Base-by-base conservation (phyloP, 768 basidiomycete genomes). In the Lactarius trivialis region DNA sequence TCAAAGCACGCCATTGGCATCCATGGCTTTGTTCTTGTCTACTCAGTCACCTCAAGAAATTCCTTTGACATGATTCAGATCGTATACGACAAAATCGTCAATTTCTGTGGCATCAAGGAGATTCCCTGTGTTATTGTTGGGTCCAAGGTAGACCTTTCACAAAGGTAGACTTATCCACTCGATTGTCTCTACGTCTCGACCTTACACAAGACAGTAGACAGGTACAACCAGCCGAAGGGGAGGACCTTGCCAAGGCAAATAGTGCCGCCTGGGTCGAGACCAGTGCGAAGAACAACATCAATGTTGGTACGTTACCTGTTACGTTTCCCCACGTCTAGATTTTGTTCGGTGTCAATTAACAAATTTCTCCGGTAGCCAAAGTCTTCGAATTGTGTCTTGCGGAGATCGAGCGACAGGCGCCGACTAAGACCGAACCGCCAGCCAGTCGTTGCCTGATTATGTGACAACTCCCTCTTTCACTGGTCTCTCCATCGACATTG, bases 11-110 rank as follows among this genome's bases (percentile, higher is more conserved):
- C 93, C 43, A 92, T 98, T 69, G 96, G 96, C 56, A 93, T 96
- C 69, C 95, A 99, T 71, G 96, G 96, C 71, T 99, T 91, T 73
- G 84, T 99, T 70, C 85, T 99, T 69, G 95, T 98, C 50, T 99
- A 98, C 78, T 91, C 91, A 3, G 93, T 98, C 74, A 82, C 91
- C 4, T 91, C 89, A 21, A 80, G 87, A 61, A 85, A 86, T 69
- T 93, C 91, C 9, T 98, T 97, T 78, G 88, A 98, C 69, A 97
- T 98, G 92, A 82, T 98, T 68, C 85, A 88, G 72, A 86, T 91
- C 71, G 83, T 97, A 55, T 89, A 96, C 71, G 89, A 97, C 81
- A 96, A 95, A 82, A 91, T 98, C 67, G 75, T 91, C 68, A 84
- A 91, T 74, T 95, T 91, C 71, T 88, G 87, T 66, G 93, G 93